Base-by-base conservation (phyloP, 768 basidiomycete genomes). In the Suillus fuscotomentosus region DNA sequence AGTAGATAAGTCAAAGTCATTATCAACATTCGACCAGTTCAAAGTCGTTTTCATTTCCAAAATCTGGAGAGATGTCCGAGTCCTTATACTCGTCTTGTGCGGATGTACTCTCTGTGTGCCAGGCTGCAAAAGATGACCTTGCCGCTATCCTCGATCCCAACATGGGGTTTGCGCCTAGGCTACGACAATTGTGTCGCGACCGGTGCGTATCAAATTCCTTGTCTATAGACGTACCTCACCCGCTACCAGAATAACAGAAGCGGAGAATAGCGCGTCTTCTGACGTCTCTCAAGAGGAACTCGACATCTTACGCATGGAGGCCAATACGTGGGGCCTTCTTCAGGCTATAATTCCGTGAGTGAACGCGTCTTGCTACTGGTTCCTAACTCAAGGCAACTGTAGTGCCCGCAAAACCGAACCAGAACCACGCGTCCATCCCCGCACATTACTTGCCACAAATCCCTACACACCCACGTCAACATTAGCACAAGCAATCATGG, bases 381-480 rank as follows among this genome's bases (percentile, higher is more conserved):
- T 60, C 60, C 38, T 27, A 53, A 13, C n/a, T 51, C 38, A 51
- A 55, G 54, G 27, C 22, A 24, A 10, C 8, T 53, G 22, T 68
- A 90, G 91, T n/a, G 83, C 87, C 24, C 85, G 92, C 53, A 91
- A 90, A 80, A 87, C 85, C 0, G 83, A 86, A 50, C 74, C 79
- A n/a, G 75, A 79, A 4, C 70, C 77, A 1, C 75, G 78, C 31
- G 81, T 84, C 14, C 77, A 84, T 22, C 82, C 91, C 1, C 82
- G 80, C 60, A 77, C 81, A 5, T 76, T 94, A 11, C 81, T 94
- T 43, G 70, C 81, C 2, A 77, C 85, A 67, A 95, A 96, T 71
- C 92, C 93, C 0, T 95, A 94, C 76, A 91, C 90, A 0, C 92
- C 94, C 0, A 87, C 90, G 0, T 83, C 86, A 5, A 87, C 87